Conservation (phyloP, 2,329 filamentous ascomycete species). For the Cercospora sp. region DNA sequence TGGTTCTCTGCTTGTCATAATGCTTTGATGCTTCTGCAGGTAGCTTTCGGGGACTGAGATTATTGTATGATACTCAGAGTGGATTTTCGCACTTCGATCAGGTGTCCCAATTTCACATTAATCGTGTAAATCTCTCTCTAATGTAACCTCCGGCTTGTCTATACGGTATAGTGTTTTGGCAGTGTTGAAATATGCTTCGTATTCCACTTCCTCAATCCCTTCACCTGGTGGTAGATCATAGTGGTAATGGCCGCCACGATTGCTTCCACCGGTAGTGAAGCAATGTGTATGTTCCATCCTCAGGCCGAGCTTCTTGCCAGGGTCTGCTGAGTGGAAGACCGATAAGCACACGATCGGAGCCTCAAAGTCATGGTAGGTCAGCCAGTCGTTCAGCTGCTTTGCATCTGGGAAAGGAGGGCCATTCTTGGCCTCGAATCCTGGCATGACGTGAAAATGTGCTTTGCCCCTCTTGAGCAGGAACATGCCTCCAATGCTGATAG, state of each 20-base stretch:
- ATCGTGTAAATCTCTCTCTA: slow-evolving; percentile 36
- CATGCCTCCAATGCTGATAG: slow-evolving; percentile 33
- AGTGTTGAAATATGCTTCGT: slow-evolving; percentile 37
- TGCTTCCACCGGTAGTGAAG: slow-evolving; percentile 31
- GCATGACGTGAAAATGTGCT: slow-evolving; percentile 36
- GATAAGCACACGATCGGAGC: slow-evolving; percentile 37
- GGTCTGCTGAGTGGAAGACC: slow-evolving; percentile 35
- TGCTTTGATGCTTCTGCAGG: neutral
- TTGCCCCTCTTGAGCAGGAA: slow-evolving; percentile 34
- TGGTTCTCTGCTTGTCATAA: neutral
- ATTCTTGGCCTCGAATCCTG: slow-evolving; percentile 32
- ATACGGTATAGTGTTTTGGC: slow-evolving; percentile 36
- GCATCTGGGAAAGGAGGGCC: slow-evolving; percentile 29
- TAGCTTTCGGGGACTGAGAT: neutral
- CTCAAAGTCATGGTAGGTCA: slow-evolving; percentile 34
- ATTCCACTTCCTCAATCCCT: slow-evolving; percentile 33
- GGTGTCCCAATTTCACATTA: neutral
- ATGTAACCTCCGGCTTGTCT: slow-evolving; percentile 32
- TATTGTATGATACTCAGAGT: neutral
- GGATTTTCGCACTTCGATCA: neutral
- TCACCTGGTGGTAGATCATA: slow-evolving; percentile 29
- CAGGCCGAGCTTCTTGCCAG: slow-evolving; percentile 31
- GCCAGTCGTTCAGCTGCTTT: slow-evolving; percentile 34
- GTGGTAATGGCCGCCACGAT: slow-evolving; percentile 37
- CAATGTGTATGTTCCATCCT: slow-evolving; percentile 39